Percentiles rank a stretch among this genome's conserved stretches.
Evolutionary conservation across 1,139 yeast species (phyloP).

Genomic region (Martiniozyma asiatica): DNA sequence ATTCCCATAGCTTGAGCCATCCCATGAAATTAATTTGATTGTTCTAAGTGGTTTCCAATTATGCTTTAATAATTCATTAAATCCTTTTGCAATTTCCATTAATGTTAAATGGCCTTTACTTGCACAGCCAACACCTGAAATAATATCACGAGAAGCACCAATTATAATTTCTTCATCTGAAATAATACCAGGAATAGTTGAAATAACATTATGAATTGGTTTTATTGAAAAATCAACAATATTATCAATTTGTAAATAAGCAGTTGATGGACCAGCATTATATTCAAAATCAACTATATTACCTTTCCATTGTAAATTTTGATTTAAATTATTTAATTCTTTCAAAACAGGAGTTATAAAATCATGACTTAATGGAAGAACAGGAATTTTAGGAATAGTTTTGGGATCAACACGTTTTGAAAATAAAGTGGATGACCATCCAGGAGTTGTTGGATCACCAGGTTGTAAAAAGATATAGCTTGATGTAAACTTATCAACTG

Average conservation of each 20-base stretch:
- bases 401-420: slow-evolving; percentile 28
- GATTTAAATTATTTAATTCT: slow-evolving; percentile 22
- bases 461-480: slow-evolving; percentile 47
- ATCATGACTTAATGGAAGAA: slow-evolving; percentile 27
- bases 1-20: slow-evolving; percentile 34
- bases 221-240: slow-evolving; percentile 25
- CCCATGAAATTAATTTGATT: slow-evolving; percentile 40
- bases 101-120: slow-evolving; percentile 32
- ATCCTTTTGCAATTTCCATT: slow-evolving; percentile 34
- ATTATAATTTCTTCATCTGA: slow-evolving; percentile 33
- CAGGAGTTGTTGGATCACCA: slow-evolving; percentile 68
- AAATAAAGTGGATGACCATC: slow-evolving; percentile 28
- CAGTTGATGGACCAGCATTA: slow-evolving; percentile 27
- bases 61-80: slow-evolving; percentile 24
- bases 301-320: slow-evolving; percentile 25
- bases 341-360: slow-evolving; percentile 28
- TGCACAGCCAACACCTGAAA: slow-evolving; percentile 34
- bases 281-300: slow-evolving; percentile 26
- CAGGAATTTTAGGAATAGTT: slow-evolving; percentile 35
- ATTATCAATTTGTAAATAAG: slow-evolving; percentile 13
- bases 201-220: slow-evolving; percentile 32
- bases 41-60: slow-evolving; percentile 49
- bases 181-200: slow-evolving; percentile 37
- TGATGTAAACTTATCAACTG: slow-evolving; percentile 45
- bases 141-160: slow-evolving; percentile 35